phyloP scores from a whole-genome alignment of 169 alveolate species.

The Eimeria maxima region DNA sequence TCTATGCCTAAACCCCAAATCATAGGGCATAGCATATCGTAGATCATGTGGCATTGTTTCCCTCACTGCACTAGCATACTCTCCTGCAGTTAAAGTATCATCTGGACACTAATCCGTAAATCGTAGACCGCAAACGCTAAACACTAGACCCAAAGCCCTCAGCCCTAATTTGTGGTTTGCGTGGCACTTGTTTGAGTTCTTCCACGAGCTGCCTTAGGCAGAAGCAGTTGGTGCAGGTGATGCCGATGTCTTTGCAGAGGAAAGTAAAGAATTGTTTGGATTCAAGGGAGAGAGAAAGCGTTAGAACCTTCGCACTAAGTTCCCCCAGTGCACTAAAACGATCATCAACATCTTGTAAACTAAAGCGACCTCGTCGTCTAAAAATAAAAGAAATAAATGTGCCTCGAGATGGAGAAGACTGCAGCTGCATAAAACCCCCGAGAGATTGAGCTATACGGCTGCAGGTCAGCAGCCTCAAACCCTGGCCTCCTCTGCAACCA shows the following conservation, averaged over 20 bases:
- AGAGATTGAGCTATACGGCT: slow-evolving; percentile 47
- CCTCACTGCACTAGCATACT: too few relatives aligned
- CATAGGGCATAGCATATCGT: too few relatives aligned
- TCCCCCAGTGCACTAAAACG: not conserved
- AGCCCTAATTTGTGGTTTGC: not conserved
- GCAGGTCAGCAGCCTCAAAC: slow-evolving; percentile 62
- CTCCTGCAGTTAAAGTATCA: too few relatives aligned
- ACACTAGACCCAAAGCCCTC: not conserved
- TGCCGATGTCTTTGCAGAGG: slow-evolving; percentile 76
- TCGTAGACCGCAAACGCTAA: not conserved
- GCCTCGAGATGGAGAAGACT: slow-evolving; percentile 76
- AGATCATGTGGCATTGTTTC: too few relatives aligned
- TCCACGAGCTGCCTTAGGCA: slow-evolving; percentile 60
- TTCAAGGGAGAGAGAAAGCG: slow-evolving; percentile 72
- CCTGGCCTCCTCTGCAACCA: slow-evolving; percentile 64
- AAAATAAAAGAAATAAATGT: slow-evolving; percentile 70
- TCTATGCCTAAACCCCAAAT: too few relatives aligned
- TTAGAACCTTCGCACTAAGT: not conserved
- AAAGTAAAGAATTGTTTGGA: slow-evolving; percentile 49
- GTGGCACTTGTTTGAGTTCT: slow-evolving; percentile 4
- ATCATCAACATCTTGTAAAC: slow-evolving; percentile 45
- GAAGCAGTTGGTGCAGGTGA: slow-evolving; percentile 69
- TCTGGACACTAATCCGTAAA: too few relatives aligned
- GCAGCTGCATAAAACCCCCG: slow-evolving; percentile 75
- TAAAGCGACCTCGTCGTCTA: slow-evolving; percentile 42